Evolutionary conservation across 2,329 filamentous ascomycete genomes (phyloP).

Genomic region (Alternaria alternata): DNA sequence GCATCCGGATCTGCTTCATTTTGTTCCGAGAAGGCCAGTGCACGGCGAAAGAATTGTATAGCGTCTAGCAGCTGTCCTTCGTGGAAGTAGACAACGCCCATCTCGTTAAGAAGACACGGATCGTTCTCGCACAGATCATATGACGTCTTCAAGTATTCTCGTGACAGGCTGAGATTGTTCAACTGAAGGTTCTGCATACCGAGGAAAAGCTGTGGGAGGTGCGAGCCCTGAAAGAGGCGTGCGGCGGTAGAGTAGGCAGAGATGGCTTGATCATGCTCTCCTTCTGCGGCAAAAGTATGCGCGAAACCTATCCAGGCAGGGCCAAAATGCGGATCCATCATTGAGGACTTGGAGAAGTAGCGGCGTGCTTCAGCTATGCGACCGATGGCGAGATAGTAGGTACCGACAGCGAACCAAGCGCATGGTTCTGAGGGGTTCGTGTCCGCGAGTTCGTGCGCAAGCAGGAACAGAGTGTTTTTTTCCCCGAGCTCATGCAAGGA

Average conservation of each 20-base stretch:
- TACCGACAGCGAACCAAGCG: conserved; percentile 92
- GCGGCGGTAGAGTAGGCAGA: conserved; percentile 97
- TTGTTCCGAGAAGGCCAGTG: conserved; percentile 78
- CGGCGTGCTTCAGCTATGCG: conserved; percentile 92
- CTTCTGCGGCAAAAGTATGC: conserved; percentile 96
- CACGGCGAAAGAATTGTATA: conserved; percentile 77
- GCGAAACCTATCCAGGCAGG: conserved; percentile 99
- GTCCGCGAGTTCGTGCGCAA: conserved; percentile 92
- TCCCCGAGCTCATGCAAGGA: conserved; percentile 87
- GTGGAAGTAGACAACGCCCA: conserved; percentile 95
- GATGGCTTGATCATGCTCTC: conserved; percentile 97
- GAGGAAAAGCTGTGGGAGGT: conserved; percentile 92
- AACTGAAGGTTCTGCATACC: conserved; percentile 98
- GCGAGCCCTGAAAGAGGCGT: conserved; percentile 93
- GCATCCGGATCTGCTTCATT: conserved; percentile 83
- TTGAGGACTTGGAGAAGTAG: conserved; percentile 92
- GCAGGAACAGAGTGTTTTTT: conserved; percentile 88
- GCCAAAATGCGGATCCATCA: conserved; percentile 97
- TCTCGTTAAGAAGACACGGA: conserved; percentile 90
- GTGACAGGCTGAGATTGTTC: conserved; percentile 91
- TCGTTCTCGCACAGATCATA: conserved; percentile 84
- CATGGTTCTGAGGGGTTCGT: conserved; percentile 89
- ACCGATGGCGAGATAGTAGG: conserved; percentile 90
- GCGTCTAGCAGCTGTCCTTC: conserved; percentile 81
- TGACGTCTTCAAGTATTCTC: conserved; percentile 92